Percentiles rank a stretch among this genome's conserved stretches.
Evolutionary conservation across 2,329 filamentous ascomycete species (phyloP).

Genomic region (Colletotrichum somersetense): DNA sequence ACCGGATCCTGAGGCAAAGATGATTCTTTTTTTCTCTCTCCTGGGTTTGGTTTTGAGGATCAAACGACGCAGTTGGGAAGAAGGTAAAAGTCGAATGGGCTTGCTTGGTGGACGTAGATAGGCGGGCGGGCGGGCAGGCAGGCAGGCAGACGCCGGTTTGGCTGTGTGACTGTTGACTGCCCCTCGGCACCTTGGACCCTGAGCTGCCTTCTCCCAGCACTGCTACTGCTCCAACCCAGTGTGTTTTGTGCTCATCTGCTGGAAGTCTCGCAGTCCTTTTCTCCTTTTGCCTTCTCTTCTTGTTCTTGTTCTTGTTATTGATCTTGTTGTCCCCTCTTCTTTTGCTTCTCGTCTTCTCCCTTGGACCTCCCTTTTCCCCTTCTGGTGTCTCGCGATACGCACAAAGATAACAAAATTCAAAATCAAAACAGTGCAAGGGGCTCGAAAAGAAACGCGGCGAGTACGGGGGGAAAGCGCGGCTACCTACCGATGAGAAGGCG

Average conservation of each 20-base stretch:
- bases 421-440: slow-evolving; percentile 3
- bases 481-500: slow-evolving; percentile 42
- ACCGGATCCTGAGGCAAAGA: slow-evolving; percentile 30
- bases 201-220: neutral
- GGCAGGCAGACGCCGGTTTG: slow-evolving; percentile 11
- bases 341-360: slow-evolving; percentile 1
- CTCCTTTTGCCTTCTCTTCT: neutral
- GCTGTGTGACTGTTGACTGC: slow-evolving; percentile 12
- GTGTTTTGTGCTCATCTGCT: neutral
- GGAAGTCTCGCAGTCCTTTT: neutral
- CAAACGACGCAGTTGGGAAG: slow-evolving; percentile 37
- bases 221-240: neutral
- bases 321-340: neutral
- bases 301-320: neutral
- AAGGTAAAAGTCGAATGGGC: slow-evolving; percentile 21
- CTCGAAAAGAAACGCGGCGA: slow-evolving; percentile 15
- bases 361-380: slow-evolving; percentile 4
- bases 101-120: neutral
- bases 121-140: neutral
- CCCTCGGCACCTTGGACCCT: slow-evolving; percentile 11
- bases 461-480: slow-evolving; percentile 6
- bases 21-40: neutral
- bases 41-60: slow-evolving; percentile 14
- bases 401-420: neutral
- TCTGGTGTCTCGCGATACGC: slow-evolving; percentile 10